These are phyloP conservation scores for Ophiorrhiza pumila DNA, from an alignment of 257 asterid genomes.

Conservation along the genomic window DNA sequence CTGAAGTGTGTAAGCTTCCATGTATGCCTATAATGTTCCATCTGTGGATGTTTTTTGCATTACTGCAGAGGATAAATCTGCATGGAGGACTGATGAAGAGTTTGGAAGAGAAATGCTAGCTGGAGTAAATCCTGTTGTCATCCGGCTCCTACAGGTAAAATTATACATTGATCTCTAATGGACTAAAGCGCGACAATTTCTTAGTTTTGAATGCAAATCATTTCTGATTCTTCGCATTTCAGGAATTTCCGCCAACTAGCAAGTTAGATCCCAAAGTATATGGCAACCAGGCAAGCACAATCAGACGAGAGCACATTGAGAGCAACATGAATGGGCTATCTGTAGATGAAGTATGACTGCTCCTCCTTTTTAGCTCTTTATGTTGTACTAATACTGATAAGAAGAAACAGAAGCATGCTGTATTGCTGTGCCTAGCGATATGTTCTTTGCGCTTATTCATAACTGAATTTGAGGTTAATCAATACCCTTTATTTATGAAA, in stretches of 20 bases:
- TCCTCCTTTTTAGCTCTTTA: background rate
- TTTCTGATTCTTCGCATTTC: conserved; percentile 20
- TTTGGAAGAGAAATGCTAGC: conserved; percentile 95
- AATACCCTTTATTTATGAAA: background rate
- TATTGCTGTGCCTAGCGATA: no score
- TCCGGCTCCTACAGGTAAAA: conserved; percentile 61
- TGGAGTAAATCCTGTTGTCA: conserved; percentile 85
- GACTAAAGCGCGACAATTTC: background rate
- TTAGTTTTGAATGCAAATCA: background rate
- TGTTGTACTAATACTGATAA: background rate
- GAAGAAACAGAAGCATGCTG: background rate
- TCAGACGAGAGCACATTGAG: conserved; percentile 55
- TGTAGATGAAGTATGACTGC: conserved; percentile 53
- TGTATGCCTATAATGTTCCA: background rate
- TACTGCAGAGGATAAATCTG: conserved; percentile 65
- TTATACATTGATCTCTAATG: background rate
- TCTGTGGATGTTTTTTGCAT: background rate
- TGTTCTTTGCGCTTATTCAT: background rate
- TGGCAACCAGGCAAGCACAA: conserved; percentile 64
- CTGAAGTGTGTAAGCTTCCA: background rate
- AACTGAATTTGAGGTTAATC: background rate
- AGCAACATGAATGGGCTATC: conserved; percentile 61
- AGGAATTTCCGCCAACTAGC: conserved; percentile 88
- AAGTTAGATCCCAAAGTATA: conserved; percentile 47
- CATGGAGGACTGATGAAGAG: conserved; percentile 97